Evolutionary conservation across 495 filamentous ascomycete genomes (phyloP), one percentile per base, ranked within the genome.

Genomic region (Jackrogersella multiformis): DNA sequence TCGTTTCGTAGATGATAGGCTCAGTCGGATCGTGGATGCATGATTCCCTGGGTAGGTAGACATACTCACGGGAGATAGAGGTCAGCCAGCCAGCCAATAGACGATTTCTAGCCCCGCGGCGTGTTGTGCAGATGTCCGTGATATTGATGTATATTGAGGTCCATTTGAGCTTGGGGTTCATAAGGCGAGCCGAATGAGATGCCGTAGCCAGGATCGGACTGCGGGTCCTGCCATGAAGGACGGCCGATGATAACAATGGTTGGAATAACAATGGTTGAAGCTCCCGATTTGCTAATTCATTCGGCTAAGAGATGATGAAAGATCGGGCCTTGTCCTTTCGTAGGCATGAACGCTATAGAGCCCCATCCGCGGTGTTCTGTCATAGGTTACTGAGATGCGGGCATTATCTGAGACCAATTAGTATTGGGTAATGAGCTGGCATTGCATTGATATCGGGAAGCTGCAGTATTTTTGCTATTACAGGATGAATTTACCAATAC

Each of bases 401-500:
- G 52, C n/a, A 38, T 66, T 70, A 70, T 70, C 68, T 66, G 45
- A 66, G 46, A 52, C 68, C 62, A 70, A 70, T 70, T 70, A 51
- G 56, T 64, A 46, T 56, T 32, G 20, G 48, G 55, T 51, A 64
- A 61, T 69, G 66, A 69, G 60, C 57, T 69, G 61, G 55, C 60
- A 56, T 55, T 69, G 60, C 66, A 56, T 60, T 55, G 44, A 52
- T 69, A 64, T 36, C 30, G 36, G 26, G 55, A 56, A 32, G 13
- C 20, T 46, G 52, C 13, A 13, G 57, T 46, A 30, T 35, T 59
- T 45, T 30, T 3, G 54, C 20, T 60, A 64, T 69, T 59, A 69
- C 59, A 60, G 26, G 8, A 69, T n/a, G 41, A 36, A 69, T 60
- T 69, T 69, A 42, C 48, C 48, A 69, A 69, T 63, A 48, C 4